Conservation (phyloP, 306 rosid genomes). For the Begonia fuchsioides region DNA sequence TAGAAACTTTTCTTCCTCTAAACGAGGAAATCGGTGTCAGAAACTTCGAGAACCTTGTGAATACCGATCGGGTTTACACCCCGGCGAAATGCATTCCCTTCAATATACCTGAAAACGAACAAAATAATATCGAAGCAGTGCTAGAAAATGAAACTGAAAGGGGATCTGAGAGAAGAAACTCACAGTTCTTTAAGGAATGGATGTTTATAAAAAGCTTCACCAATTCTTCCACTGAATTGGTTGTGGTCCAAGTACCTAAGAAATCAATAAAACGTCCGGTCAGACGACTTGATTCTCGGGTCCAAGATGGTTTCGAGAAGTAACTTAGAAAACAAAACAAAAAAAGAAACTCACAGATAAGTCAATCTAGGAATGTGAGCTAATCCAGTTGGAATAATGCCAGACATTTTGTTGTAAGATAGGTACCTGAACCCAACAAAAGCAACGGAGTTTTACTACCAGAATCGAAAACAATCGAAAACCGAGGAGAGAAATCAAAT, state of each 20-base stretch:
- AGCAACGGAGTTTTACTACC: not conserved
- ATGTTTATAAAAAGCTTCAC: slow-evolving; percentile 81
- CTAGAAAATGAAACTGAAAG: too few species aligned
- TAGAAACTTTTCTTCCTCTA: slow-evolving; percentile 10
- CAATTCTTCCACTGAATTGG: slow-evolving; percentile 92
- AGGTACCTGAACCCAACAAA: slow-evolving; percentile 54
- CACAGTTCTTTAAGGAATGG: slow-evolving; percentile 92
- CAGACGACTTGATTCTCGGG: too few species aligned
- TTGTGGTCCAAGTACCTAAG: slow-evolving; percentile 96
- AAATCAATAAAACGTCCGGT: not conserved
- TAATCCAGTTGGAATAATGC: slow-evolving; percentile 67
- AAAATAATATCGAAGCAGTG: too few species aligned
- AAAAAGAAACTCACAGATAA: slow-evolving; percentile 64
- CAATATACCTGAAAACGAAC: slow-evolving; percentile 47
- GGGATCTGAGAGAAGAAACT: slow-evolving; percentile 18
- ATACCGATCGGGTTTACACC: slow-evolving; percentile 73
- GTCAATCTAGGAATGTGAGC: slow-evolving; percentile 78
- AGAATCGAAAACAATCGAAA: not conserved
- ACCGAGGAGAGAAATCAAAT: slow-evolving; percentile 7
- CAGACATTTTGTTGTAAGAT: slow-evolving; percentile 90
- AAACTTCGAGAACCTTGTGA: slow-evolving; percentile 87
- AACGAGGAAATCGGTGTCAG: slow-evolving; percentile 76
- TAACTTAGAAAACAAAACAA: not conserved
- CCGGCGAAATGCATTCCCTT: slow-evolving; percentile 78
- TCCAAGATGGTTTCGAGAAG: not conserved